These are phyloP conservation scores for Tulasnella sp. DNA, from an alignment of 768 basidiomycete species.

Conservation along the genomic window DNA sequence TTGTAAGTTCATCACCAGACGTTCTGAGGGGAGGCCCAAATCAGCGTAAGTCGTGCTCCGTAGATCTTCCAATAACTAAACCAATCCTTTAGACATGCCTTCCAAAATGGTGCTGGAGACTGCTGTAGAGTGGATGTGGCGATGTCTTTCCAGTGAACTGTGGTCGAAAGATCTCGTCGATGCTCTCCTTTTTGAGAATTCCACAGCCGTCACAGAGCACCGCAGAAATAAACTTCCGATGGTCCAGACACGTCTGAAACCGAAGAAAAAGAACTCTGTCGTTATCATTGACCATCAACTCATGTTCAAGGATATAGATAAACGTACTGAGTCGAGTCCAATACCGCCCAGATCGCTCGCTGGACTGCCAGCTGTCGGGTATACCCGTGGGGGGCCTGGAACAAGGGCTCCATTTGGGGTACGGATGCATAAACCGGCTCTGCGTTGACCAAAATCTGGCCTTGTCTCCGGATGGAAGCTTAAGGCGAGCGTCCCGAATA, in stretches of 20 bases:
- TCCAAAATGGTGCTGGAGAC: neutral
- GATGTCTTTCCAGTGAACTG: neutral
- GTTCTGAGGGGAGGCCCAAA: no score
- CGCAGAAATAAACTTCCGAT: neutral
- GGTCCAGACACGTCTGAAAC: neutral
- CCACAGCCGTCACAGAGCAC: neutral
- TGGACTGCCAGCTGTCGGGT: no score
- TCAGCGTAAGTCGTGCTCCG: no score
- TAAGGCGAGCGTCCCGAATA: no score
- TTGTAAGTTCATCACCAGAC: no score
- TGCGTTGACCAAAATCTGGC: no score
- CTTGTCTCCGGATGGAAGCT: no score
- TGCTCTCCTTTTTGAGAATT: neutral
- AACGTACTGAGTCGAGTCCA: neutral
- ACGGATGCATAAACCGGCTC: no score
- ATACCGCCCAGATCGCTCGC: neutral
- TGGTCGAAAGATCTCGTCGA: neutral
- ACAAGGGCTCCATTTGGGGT: no score
- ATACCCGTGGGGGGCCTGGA: no score
- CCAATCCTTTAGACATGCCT: neutral
- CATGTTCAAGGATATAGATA: neutral
- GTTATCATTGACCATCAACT: no score
- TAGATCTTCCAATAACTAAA: no score
- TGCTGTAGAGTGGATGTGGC: neutral
- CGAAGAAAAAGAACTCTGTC: neutral